Percentiles rank a stretch among this genome's conserved stretches.
Evolutionary conservation across 1,284 basidiomycete genomes (phyloP).

Genomic region (Veloporphyrellus conicus): DNA sequence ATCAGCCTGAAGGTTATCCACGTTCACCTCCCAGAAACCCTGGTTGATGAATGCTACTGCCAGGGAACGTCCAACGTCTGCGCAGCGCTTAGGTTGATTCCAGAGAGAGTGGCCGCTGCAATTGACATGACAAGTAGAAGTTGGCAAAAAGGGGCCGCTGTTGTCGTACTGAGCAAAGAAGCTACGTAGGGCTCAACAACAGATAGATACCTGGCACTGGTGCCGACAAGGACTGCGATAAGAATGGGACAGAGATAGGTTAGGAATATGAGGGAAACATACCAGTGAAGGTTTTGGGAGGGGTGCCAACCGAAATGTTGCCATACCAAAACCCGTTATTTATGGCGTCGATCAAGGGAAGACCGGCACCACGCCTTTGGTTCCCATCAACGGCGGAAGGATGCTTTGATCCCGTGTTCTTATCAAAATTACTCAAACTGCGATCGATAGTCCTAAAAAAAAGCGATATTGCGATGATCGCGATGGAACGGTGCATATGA

Average conservation of each 20-base stretch:
- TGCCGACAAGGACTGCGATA: conserved; percentile 36
- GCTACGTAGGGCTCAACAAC: neutral
- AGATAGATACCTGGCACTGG: conserved; percentile 25
- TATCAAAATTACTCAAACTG: conserved; percentile 13
- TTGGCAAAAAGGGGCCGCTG: conserved; percentile 19
- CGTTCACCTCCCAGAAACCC: conserved; percentile 42
- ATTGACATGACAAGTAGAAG: conserved; percentile 19
- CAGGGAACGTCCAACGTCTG: neutral
- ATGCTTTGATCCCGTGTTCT: conserved; percentile 14
- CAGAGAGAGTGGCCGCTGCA: conserved; percentile 33
- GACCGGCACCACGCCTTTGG: conserved; percentile 1
- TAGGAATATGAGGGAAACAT: neutral
- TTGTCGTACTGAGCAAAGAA: neutral
- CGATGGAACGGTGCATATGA: neutral
- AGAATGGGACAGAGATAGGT: neutral
- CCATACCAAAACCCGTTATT: conserved; percentile 28
- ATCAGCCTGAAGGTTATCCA: conserved; percentile 33
- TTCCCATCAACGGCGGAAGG: neutral
- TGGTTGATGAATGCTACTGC: conserved; percentile 11
- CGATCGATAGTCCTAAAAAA: conserved; percentile 13
- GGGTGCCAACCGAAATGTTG: conserved; percentile 33
- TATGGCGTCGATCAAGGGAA: conserved; percentile 24
- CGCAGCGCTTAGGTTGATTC: too few relatives aligned
- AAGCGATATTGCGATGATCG: neutral
- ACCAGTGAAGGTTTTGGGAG: conserved; percentile 21